Evolutionary conservation across 2,329 filamentous ascomycete species (phyloP).

Genomic region (Coleophoma crateriformis): DNA sequence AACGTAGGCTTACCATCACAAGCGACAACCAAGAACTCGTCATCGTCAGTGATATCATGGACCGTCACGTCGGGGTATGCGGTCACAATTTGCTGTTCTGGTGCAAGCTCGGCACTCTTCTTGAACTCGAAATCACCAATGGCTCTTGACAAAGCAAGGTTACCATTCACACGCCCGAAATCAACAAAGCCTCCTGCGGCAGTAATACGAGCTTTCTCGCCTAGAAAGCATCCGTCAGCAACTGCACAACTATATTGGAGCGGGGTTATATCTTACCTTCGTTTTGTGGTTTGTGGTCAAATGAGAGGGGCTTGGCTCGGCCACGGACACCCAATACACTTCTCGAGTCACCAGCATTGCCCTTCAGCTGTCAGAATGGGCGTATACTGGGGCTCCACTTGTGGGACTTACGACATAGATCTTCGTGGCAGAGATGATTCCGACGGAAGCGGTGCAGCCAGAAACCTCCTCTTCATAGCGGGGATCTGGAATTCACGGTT

Average conservation of each 20-base stretch:
- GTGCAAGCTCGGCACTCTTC: slow-evolving; percentile 92
- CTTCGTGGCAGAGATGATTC: slow-evolving; percentile 82
- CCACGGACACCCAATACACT: slow-evolving; percentile 95
- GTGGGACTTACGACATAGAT: slow-evolving; percentile 79
- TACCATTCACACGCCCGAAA: slow-evolving; percentile 97
- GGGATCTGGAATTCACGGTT: slow-evolving; percentile 60
- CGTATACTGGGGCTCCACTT: slow-evolving; percentile 4
- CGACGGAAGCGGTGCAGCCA: slow-evolving; percentile 92
- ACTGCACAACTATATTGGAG: neutral
- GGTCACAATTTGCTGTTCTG: slow-evolving; percentile 98
- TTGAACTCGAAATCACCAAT: slow-evolving; percentile 99
- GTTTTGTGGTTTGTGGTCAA: slow-evolving; percentile 98
- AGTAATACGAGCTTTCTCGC: slow-evolving; percentile 92
- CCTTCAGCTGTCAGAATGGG: slow-evolving; percentile 47
- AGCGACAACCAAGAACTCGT: slow-evolving; percentile 91
- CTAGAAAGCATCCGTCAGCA: slow-evolving; percentile 38
- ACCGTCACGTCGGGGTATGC: slow-evolving; percentile 91
- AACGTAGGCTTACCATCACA: slow-evolving; percentile 68
- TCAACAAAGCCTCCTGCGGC: slow-evolving; percentile 97
- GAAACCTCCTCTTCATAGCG: slow-evolving; percentile 98
- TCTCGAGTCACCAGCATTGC: slow-evolving; percentile 94
- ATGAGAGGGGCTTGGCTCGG: slow-evolving; percentile 94
- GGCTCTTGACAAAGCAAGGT: slow-evolving; percentile 90
- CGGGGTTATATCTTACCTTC: slow-evolving; percentile 58
- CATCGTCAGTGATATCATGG: slow-evolving; percentile 86